These are phyloP conservation scores for Trichoderma pleuroti DNA, from an alignment of 2,329 filamentous ascomycete genomes.

Conservation along the genomic window DNA sequence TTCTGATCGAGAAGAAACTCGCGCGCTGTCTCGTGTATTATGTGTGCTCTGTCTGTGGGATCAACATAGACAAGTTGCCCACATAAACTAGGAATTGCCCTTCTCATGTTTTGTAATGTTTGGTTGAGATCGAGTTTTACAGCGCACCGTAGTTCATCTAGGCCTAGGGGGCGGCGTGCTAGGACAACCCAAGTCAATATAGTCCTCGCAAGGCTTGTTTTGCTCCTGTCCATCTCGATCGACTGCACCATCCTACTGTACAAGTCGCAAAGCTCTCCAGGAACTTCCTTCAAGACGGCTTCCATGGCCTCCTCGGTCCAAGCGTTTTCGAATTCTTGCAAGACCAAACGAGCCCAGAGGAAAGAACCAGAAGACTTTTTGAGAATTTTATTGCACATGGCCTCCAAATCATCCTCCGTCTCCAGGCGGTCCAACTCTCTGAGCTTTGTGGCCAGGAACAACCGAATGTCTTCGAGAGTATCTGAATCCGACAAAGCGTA, in stretches of 20 bases:
- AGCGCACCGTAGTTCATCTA: not conserved
- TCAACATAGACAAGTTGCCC: constrained; percentile 6
- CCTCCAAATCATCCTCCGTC: not conserved
- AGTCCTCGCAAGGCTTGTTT: not conserved
- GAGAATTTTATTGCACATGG: constrained; percentile 7
- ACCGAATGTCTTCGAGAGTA: not conserved
- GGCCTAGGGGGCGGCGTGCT: not conserved
- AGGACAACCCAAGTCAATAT: constrained; percentile 9
- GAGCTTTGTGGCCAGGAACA: not conserved
- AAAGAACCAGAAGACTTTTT: constrained; percentile 12
- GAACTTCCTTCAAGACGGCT: not conserved
- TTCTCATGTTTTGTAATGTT: not conserved
- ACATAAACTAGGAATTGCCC: not conserved
- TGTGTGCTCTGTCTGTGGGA: not conserved
- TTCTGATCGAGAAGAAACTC: constrained; percentile 1
- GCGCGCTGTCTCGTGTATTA: not conserved
- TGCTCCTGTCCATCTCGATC: not conserved
- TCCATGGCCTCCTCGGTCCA: constrained; percentile 14
- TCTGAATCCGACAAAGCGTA: not conserved
- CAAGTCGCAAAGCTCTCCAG: not conserved
- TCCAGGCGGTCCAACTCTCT: not conserved
- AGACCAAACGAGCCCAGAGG: constrained; percentile 4
- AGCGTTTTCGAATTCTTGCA: constrained; percentile 11
- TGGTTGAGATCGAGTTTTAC: constrained; percentile 8
- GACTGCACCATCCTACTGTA: not conserved